Percentiles rank a stretch among this genome's conserved stretches.
Conservation (phyloP, 305 asterid species). For the Solanum chacoense region DNA sequence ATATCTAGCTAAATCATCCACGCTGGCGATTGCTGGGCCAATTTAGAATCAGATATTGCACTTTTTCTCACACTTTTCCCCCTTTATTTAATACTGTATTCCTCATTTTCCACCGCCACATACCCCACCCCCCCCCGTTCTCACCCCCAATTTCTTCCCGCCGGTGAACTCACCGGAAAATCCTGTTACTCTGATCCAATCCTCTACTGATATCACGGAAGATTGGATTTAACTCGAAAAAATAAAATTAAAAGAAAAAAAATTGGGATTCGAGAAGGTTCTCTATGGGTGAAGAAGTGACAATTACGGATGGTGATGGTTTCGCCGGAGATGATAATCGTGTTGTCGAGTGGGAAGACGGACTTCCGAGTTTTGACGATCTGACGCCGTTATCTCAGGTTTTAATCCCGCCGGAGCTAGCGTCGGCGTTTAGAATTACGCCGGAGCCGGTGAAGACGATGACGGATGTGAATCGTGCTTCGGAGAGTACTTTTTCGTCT, state of each 20-base stretch:
- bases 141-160: neutral
- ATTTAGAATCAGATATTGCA: neutral
- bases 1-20: constrained; percentile 4
- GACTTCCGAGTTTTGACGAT: constrained; percentile 20
- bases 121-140: neutral
- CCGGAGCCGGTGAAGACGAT: constrained; percentile 12
- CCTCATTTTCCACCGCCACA: neutral
- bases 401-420: constrained; percentile 15
- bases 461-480: constrained; percentile 23
- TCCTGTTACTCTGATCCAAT: neutral
- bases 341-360: constrained; percentile 18
- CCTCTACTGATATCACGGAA: neutral
- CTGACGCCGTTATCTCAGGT: constrained; percentile 21
- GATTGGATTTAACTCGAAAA: neutral
- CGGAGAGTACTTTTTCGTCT: constrained; percentile 13
- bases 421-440: constrained; percentile 18
- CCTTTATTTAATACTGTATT: neutral
- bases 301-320: neutral
- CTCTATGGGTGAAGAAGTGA: constrained; percentile 10
- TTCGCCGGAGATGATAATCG: neutral
- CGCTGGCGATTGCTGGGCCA: neutral
- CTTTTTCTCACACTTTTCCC: neutral
- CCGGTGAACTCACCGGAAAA: neutral
- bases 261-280: neutral
- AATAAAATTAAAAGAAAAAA: neutral